Evolutionary conservation across 306 rosid genomes (phyloP).

Genomic region (Rosa multiflora): DNA sequence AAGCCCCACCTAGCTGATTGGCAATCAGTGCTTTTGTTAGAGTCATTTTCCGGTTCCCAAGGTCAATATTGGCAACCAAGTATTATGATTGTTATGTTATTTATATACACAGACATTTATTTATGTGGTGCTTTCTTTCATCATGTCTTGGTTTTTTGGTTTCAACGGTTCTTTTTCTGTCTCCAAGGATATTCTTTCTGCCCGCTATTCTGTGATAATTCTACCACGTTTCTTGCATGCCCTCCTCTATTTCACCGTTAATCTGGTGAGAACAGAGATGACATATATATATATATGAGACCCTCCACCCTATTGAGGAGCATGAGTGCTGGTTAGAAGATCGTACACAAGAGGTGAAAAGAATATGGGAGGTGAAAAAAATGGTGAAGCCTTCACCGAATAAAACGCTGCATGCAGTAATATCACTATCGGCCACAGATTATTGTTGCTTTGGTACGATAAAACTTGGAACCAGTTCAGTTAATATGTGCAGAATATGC

Average conservation of each 20-base stretch:
- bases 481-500: background rate
- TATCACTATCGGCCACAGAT: background rate
- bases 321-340: background rate
- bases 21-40: conserved; percentile 15
- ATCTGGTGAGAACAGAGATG: too few relatives aligned
- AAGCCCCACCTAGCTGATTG: conserved; percentile 8
- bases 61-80: background rate
- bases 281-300: too few relatives aligned
- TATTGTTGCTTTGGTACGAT: background rate
- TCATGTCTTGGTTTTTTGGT: background rate
- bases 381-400: background rate
- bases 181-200: background rate
- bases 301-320: too few relatives aligned
- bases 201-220: background rate
- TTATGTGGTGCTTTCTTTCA: background rate
- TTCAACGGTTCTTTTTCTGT: background rate
- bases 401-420: background rate
- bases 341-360: too few relatives aligned
- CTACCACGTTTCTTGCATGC: background rate
- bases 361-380: background rate
- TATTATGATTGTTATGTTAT: background rate
- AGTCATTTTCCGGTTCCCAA: conserved; percentile 22
- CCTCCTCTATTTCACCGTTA: too few relatives aligned
- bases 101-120: background rate
- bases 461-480: background rate